Conservation (phyloP, 345 rosid species). For the Bretschneidera sinensis region DNA sequence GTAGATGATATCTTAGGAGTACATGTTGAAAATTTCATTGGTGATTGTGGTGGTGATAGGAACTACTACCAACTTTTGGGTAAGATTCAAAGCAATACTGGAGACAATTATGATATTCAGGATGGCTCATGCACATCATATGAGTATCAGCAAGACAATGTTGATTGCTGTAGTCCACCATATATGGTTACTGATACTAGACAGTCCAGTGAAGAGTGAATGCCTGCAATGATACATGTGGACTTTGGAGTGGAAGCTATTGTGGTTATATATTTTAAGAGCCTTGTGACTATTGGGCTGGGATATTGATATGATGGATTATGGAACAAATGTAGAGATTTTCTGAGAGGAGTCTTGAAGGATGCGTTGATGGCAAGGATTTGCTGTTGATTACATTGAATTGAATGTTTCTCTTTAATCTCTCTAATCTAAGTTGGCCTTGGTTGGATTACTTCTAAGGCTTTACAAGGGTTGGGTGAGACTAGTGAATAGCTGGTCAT, state of each 20-base stretch:
- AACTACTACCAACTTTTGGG: constrained; percentile 11
- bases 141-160: constrained; percentile 21
- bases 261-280: too few relatives aligned
- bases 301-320: too few relatives aligned
- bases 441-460: too few relatives aligned
- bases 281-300: too few relatives aligned
- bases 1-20: constrained; percentile 23
- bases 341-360: too few relatives aligned
- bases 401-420: too few relatives aligned
- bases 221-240: background rate
- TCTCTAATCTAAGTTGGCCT: too few relatives aligned
- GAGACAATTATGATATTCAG: constrained; percentile 18
- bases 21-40: constrained; percentile 4
- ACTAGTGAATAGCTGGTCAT: background rate
- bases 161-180: constrained; percentile 12
- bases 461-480: background rate
- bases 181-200: constrained; percentile 10
- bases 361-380: too few relatives aligned
- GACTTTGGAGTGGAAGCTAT: too few relatives aligned
- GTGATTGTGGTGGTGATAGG: constrained; percentile 3
- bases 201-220: constrained; percentile 19
- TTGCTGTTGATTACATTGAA: too few relatives aligned
- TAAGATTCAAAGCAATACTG: constrained; percentile 9
- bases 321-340: too few relatives aligned
- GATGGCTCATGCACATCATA: constrained; percentile 39